Evolutionary conservation across 1,139 yeast species (phyloP).

Genomic region (Pichia sp.): DNA sequence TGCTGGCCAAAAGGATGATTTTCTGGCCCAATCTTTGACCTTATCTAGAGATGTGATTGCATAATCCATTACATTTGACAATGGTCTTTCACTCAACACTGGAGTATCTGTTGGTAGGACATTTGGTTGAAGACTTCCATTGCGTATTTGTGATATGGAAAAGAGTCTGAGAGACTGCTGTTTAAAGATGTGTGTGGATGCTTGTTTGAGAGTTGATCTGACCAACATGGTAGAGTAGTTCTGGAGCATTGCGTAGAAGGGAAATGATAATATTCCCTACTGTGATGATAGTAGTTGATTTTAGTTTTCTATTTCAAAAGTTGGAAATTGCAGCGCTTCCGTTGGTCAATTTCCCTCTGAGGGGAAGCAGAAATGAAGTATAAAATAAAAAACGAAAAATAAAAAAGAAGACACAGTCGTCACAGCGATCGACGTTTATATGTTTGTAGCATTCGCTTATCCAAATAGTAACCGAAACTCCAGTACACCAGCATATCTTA

Average conservation of each 20-base stretch:
- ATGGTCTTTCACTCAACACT: conserved; percentile 44
- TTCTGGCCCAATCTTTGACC: conserved; percentile 88
- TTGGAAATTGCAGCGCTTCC: conserved; percentile 11
- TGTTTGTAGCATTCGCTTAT: too few relatives aligned
- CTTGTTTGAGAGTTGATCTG: conserved; percentile 5
- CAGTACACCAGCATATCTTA: too few relatives aligned
- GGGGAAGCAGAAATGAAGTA: background rate
- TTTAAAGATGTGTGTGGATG: background rate
- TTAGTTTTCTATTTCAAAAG: too few relatives aligned
- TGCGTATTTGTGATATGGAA: conserved; percentile 12
- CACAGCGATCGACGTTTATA: too few relatives aligned
- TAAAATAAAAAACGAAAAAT: background rate
- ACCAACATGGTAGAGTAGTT: conserved; percentile 2
- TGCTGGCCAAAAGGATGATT: conserved; percentile 90
- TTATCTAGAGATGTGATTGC: conserved; percentile 81
- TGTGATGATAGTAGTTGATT: too few relatives aligned
- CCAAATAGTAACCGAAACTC: too few relatives aligned
- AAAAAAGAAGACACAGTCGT: background rate
- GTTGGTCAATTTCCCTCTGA: conserved; percentile 6
- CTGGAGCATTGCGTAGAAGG: conserved; percentile 4
- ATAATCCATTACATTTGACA: conserved; percentile 61
- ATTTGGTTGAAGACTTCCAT: conserved; percentile 20
- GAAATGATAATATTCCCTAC: too few relatives aligned
- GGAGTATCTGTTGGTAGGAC: conserved; percentile 40
- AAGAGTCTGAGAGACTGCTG: conserved; percentile 10